phyloP scores from a whole-genome alignment of 768 basidiomycete genomes.

The Phaffia tasmanica region DNA sequence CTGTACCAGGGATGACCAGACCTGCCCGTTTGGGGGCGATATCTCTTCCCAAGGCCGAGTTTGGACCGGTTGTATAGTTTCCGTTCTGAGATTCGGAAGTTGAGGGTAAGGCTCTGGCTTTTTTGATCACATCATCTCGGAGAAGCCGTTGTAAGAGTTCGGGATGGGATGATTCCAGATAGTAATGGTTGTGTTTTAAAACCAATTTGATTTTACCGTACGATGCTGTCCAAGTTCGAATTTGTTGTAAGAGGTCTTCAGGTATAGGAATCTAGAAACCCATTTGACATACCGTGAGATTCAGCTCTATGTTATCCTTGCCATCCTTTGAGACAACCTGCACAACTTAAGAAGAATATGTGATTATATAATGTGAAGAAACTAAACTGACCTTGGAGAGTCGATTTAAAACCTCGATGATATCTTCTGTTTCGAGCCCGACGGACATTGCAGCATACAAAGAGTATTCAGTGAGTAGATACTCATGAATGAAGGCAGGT shows the following conservation, averaged over 20 bases:
- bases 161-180: constrained; percentile 87
- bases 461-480: constrained; percentile 95
- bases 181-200: constrained; percentile 94
- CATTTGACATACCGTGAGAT: not conserved
- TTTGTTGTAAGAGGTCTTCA: constrained; percentile 69
- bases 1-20: constrained; percentile 74
- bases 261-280: constrained; percentile 72
- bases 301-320: constrained; percentile 17
- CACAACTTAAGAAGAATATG: constrained; percentile 51
- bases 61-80: constrained; percentile 41
- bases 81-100: constrained; percentile 26
- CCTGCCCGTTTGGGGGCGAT: constrained; percentile 67
- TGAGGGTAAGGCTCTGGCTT: constrained; percentile 55
- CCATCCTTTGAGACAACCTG: constrained; percentile 43
- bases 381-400: constrained; percentile 39
- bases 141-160: constrained; percentile 80
- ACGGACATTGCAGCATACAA: constrained; percentile 98
- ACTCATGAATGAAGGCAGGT: constrained; percentile 97
- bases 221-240: constrained; percentile 83
- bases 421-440: constrained; percentile 92
- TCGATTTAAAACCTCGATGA: constrained; percentile 68
- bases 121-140: constrained; percentile 72
- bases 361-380: constrained; percentile 40
- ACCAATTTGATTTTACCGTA: constrained; percentile 99
- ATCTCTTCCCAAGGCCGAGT: constrained; percentile 58